Percentiles rank a stretch among this genome's conserved stretches.
Conservation (phyloP, 225 moss, liverwort and hornwort species). For the Neckera pumila region DNA sequence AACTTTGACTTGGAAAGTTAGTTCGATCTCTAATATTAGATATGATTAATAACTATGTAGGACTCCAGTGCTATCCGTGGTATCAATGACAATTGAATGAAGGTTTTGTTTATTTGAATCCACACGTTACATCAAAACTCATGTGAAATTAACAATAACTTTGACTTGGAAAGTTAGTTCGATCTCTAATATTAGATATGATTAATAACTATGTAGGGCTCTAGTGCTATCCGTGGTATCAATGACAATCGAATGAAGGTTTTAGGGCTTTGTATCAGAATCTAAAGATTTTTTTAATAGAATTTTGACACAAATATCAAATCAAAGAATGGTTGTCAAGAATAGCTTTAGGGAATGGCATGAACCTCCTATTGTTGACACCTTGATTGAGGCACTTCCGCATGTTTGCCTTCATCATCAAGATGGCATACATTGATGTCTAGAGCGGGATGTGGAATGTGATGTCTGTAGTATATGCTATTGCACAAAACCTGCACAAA, state of each 20-base stretch:
- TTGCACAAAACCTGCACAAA: accelerated
- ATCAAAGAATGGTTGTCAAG: no score
- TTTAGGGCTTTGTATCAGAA: background rate
- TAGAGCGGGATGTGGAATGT: accelerated
- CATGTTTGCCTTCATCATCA: accelerated
- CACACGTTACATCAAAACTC: background rate
- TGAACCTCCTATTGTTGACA: accelerated
- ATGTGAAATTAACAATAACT: background rate
- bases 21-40: background rate
- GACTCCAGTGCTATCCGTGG: accelerated
- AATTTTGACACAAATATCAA: background rate
- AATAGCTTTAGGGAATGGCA: accelerated
- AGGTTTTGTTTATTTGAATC: background rate
- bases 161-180: background rate
- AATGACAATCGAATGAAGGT: background rate
- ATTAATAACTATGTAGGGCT: background rate
- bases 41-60: background rate
- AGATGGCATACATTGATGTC: accelerated
- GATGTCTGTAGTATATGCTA: background rate
- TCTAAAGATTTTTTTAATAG: accelerated
- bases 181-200: background rate
- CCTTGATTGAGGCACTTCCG: accelerated
- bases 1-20: background rate
- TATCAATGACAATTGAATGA: accelerated
- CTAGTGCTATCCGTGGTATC: accelerated